Evolutionary conservation across 2,329 filamentous ascomycete genomes (phyloP).

Genomic region (Diaporthe nobilis): DNA sequence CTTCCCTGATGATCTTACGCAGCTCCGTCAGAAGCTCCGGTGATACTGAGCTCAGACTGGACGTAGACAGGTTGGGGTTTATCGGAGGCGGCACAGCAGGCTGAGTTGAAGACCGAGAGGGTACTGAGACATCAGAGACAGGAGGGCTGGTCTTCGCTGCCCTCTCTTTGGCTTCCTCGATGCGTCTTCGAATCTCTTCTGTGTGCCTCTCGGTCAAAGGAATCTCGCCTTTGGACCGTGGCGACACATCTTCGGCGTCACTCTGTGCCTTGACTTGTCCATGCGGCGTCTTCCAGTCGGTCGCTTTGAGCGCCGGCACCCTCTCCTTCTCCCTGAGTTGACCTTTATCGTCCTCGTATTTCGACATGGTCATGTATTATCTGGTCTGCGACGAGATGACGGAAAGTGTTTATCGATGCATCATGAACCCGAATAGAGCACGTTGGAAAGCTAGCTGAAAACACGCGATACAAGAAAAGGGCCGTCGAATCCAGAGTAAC

Average conservation of each 20-base stretch:
- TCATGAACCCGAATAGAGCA: conserved; percentile 11
- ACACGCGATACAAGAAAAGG: not conserved
- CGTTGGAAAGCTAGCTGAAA: not conserved
- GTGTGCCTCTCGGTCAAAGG: conserved; percentile 31
- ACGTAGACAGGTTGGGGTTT: not conserved
- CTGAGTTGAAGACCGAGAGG: conserved; percentile 3
- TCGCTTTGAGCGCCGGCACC: conserved; percentile 18
- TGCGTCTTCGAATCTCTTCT: conserved; percentile 36
- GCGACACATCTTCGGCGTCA: conserved; percentile 36
- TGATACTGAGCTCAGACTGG: conserved; percentile 35
- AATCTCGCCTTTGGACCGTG: conserved; percentile 37
- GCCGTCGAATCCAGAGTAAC: not conserved
- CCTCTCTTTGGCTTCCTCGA: conserved; percentile 28
- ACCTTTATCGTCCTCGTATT: conserved; percentile 32
- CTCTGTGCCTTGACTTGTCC: conserved; percentile 13
- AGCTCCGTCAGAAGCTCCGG: conserved; percentile 44
- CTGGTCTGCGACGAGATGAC: not conserved
- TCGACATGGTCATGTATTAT: conserved; percentile 34
- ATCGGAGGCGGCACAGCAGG: conserved; percentile 14
- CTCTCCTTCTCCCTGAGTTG: conserved; percentile 30
- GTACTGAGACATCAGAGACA: conserved; percentile 5
- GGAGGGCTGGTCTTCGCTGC: conserved; percentile 22
- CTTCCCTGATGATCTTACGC: conserved; percentile 46
- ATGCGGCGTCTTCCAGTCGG: conserved; percentile 34
- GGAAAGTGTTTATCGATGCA: conserved; percentile 29